Evolutionary conservation across 768 basidiomycete species (phyloP), one percentile per base, ranked within the genome.

Genomic region (Tubosaeta sp.): DNA sequence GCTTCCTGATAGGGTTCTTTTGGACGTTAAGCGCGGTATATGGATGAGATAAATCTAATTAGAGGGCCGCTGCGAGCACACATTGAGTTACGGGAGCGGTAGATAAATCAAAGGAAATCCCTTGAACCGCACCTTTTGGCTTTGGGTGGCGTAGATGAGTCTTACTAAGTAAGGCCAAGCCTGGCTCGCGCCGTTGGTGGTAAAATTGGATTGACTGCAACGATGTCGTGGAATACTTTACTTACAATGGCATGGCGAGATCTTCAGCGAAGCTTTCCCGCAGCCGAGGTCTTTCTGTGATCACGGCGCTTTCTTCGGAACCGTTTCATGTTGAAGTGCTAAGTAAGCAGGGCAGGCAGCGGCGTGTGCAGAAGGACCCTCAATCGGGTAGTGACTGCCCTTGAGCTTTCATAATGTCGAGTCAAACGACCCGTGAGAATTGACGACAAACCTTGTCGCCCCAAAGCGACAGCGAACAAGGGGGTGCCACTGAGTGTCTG

Each of bases 41-140:
- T 55, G 49, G 29, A 43, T 51, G 46, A 33, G 12, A 50, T 46
- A 33, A 13, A 22, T 44, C 10, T 12, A 12, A 50, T 26, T 25
- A 38, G 33, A 38, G 41, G 37, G 19, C 16, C 19, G 32, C 37
- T 26, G 22, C 32, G 33, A 60, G 48, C 38, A 56, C 50, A 42
- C 19, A 22, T 42, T 44, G 51, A 52, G 19, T 46, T 41, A 48
- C 41, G 19, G 51, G 33, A 19, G 43, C 2, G 41, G 49, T 41
- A 26, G 45, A 41, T 10, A 42, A 22, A 3, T 22, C 22, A 42
- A 17, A 9, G 31, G 7, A 26, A 33, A 31, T 14, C 31, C 16
- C 19, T 19, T 11, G 25, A 37, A 41, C 7, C 38, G 27, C 46
- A 12, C 25, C 39, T 22, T 42, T 41, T 46, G 49, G 37, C 25